Conservation (phyloP, 139 green algal genomes). For the Chlamydomonas sp. region DNA sequence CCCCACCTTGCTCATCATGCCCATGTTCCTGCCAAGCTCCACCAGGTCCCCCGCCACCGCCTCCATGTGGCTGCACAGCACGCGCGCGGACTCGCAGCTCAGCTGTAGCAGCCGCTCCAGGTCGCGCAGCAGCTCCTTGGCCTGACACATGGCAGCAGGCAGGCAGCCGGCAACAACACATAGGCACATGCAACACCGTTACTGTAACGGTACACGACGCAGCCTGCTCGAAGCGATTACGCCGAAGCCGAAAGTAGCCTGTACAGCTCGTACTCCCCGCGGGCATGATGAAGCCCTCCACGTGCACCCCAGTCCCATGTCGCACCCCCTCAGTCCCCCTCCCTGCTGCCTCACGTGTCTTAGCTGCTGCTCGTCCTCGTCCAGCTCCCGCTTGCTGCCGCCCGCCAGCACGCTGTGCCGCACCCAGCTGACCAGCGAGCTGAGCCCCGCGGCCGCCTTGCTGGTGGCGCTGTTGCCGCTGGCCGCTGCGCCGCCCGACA, state of each 20-base stretch:
- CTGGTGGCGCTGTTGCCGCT: neutral
- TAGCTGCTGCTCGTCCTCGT: constrained; percentile 41
- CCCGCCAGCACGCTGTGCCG: constrained; percentile 17
- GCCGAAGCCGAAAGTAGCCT: too few species aligned
- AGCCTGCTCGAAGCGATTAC: too few species aligned
- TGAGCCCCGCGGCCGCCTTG: constrained; percentile 37
- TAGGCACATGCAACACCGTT: neutral
- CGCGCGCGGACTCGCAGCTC: constrained; percentile 28
- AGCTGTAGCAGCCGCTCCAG: constrained; percentile 53
- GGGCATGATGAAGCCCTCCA: neutral
- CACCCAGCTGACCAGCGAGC: constrained; percentile 43
- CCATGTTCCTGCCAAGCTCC: constrained; percentile 43
- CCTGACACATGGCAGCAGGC: neutral
- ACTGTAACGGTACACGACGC: neutral
- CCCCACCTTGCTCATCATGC: constrained; percentile 50
- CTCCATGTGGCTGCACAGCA: constrained; percentile 46
- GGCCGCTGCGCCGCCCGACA: neutral
- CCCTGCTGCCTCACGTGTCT: constrained; percentile 3
- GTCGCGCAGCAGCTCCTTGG: constrained; percentile 59
- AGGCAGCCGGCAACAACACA: neutral
- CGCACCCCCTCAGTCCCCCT: neutral
- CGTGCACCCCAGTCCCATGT: too few species aligned
- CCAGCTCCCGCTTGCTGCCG: constrained; percentile 30
- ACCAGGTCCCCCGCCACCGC: constrained; percentile 30
- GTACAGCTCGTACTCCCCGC: too few species aligned